phyloP scores from a whole-genome alignment of 441 rosid species.

The Geranium incanum region DNA sequence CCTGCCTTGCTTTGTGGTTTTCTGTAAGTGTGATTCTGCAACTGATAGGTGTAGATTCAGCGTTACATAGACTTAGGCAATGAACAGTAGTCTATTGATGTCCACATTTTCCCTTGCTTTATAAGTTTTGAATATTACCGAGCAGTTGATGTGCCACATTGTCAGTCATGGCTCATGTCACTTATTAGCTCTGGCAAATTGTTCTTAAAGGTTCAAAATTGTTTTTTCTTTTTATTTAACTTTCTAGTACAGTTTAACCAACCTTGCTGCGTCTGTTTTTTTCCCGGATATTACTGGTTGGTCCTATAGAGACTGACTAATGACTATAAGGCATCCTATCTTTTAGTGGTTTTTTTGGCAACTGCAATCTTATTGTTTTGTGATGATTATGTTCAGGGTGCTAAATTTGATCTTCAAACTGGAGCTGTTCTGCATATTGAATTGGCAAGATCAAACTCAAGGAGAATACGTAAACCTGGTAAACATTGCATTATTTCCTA shows the following conservation, averaged over 20 bases:
- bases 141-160: background rate
- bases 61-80: background rate
- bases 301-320: background rate
- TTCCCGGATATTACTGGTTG: background rate
- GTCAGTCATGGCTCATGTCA: background rate
- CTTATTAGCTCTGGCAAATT: background rate
- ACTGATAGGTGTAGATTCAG: background rate
- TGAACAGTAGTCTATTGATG: background rate
- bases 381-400: slow-evolving; percentile 42
- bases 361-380: slow-evolving; percentile 8
- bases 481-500: background rate
- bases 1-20: background rate
- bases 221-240: background rate
- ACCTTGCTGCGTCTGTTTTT: no score
- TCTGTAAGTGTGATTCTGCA: background rate
- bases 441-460: slow-evolving; percentile 74
- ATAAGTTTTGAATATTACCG: background rate
- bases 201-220: background rate
- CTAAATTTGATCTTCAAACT: slow-evolving; percentile 76
- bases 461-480: slow-evolving; percentile 71
- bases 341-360: background rate
- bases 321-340: background rate
- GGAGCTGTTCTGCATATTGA: slow-evolving; percentile 72
- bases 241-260: no score
- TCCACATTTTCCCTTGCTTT: background rate